Evolutionary conservation across 768 basidiomycete genomes (phyloP), one percentile per base, ranked within the genome.

Genomic region (Pleurotus giganteus): DNA sequence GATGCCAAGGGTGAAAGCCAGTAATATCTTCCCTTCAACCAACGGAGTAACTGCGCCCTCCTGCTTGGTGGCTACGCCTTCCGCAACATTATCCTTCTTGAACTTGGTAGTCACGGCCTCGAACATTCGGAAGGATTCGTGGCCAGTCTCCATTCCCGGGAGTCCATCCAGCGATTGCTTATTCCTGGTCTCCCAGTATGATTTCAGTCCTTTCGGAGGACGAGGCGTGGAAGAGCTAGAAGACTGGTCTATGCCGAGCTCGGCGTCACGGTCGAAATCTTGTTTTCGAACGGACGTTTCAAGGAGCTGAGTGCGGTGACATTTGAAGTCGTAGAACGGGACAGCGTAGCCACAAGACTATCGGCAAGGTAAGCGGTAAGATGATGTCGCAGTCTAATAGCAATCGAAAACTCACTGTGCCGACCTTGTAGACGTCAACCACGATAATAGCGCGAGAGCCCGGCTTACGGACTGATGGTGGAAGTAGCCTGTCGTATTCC

Each of bases 341-440:
- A 87, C 78, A 0, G 78, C 77, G 59, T 76, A 88, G 19, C 87
- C 85, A 59, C 85, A 89, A 1, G 85, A 85, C 87, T 88, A 58
- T 17, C n/a, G 52, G 19, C 8, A 23, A 15, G 7, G 19, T 17
- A 45, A 39, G 26, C 31, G 17, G 1, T 28, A 19, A 47, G 44
- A n/a, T 49, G 32, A 17, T 13, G 2, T 11, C 12, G 7, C 2
- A 17, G 5, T 2, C 39, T 17, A 12, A 17, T 1, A 17, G 4
- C 34, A 11, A 11, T n/a, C 12, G 24, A 24, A 34, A 17, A 62
- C 75, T 58, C 60, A 79, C 79, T 2, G 74, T 73, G 45, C 69
- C 68, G 53, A 86, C 83, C 69, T 81, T 82, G 65, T 80, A 71
- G 8, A 88, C 75, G 57, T 86, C 78, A 15, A 89, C 62, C 51